Conservation (phyloP, 805 yeast genomes). For the Isabelozyma pseudorhagii region DNA sequence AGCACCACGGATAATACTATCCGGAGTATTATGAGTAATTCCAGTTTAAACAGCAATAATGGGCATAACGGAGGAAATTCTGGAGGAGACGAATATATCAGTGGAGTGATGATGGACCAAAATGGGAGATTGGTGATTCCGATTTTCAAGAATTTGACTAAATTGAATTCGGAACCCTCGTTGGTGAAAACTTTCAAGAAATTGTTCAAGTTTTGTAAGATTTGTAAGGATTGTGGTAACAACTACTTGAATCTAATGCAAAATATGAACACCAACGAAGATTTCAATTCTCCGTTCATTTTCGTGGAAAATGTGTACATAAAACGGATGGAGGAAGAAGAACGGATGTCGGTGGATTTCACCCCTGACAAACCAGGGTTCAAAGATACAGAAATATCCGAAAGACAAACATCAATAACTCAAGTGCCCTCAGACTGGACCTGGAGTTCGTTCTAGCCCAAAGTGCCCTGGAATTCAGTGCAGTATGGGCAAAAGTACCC, state of each 20-base stretch:
- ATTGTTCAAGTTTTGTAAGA: conserved; percentile 22
- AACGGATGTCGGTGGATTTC: not conserved
- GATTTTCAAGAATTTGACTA: conserved; percentile 19
- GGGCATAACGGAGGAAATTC: conserved; percentile 6
- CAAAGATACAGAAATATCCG: not conserved
- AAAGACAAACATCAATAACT: conserved; percentile 5
- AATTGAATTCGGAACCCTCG: not conserved
- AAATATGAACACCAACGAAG: conserved; percentile 11
- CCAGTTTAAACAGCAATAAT: not conserved
- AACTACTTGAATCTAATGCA: conserved; percentile 16
- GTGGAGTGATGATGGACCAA: conserved; percentile 17
- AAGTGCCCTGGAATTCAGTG: too few relatives aligned
- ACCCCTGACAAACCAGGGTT: not conserved
- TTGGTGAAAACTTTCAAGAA: conserved; percentile 1
- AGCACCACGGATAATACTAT: not conserved
- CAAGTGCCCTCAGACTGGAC: conserved; percentile 45
- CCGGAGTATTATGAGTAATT: not conserved
- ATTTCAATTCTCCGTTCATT: conserved; percentile 14
- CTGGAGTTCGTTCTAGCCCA: conserved; percentile 47
- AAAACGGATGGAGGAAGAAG: conserved; percentile 6
- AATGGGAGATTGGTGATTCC: conserved; percentile 36
- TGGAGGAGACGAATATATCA: conserved; percentile 9
- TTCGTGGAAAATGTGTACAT: conserved; percentile 33
- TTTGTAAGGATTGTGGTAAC: conserved; percentile 32
- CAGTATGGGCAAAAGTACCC: too few relatives aligned